phyloP scores from a whole-genome alignment of 2,329 filamentous ascomycete species.

The Xylaria digitata region DNA sequence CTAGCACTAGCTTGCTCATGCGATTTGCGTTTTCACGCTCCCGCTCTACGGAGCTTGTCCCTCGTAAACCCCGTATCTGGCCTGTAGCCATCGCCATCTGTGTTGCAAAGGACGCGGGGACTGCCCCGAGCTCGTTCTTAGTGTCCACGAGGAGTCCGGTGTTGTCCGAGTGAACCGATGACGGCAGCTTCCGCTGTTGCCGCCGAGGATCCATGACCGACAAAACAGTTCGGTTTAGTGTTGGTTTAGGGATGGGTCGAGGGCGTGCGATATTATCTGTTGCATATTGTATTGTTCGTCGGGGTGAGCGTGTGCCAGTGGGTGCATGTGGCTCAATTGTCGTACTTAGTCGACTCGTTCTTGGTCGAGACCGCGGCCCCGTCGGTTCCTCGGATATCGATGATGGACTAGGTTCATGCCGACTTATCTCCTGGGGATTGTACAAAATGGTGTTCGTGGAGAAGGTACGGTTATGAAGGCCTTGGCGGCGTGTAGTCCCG shows the following conservation, averaged over 20 bases:
- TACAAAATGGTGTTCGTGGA: constrained; percentile 89
- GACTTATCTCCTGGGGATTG: constrained; percentile 69
- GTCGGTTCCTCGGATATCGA: constrained; percentile 56
- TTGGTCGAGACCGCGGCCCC: constrained; percentile 50
- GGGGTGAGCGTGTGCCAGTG: constrained; percentile 59
- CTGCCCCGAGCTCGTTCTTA: constrained; percentile 69
- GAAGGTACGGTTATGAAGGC: constrained; percentile 75
- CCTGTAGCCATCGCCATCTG: constrained; percentile 81
- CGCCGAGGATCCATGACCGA: constrained; percentile 62
- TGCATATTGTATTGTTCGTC: constrained; percentile 56
- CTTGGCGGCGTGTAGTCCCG: constrained; percentile 52
- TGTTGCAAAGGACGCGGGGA: constrained; percentile 82
- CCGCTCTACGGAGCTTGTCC: constrained; percentile 48
- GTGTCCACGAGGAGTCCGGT: constrained; percentile 60
- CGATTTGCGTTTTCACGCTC: constrained; percentile 67
- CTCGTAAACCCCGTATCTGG: constrained; percentile 61
- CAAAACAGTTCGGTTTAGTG: constrained; percentile 66
- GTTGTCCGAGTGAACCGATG: constrained; percentile 72
- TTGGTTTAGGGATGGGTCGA: constrained; percentile 68
- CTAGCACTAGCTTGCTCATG: constrained; percentile 83
- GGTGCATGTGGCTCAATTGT: constrained; percentile 53
- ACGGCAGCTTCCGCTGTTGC: constrained; percentile 62
- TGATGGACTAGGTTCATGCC: constrained; percentile 53
- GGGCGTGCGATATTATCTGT: constrained; percentile 61
- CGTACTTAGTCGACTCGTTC: constrained; percentile 54